These are phyloP conservation scores for Trichoderma gracile DNA, from an alignment of 2,329 filamentous ascomycete genomes.

Conservation along the genomic window DNA sequence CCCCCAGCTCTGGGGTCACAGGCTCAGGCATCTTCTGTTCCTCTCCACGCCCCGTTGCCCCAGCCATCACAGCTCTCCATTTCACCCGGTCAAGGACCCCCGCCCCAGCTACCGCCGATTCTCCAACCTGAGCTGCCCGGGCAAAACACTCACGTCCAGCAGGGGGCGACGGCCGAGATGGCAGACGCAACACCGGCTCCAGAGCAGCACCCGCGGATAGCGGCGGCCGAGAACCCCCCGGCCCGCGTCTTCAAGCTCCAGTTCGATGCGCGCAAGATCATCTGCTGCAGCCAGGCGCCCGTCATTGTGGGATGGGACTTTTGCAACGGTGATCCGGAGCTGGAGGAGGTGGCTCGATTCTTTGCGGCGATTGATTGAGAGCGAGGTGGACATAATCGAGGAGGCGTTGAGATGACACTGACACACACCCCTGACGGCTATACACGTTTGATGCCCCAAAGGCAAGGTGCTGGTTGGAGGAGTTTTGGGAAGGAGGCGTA, in stretches of 20 bases:
- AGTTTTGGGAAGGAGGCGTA: neutral
- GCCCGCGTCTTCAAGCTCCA: slow-evolving; percentile 90
- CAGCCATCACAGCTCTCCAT: slow-evolving; percentile 12
- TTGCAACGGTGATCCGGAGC: slow-evolving; percentile 78
- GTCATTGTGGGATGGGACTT: slow-evolving; percentile 98
- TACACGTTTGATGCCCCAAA: neutral
- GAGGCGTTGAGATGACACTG: neutral
- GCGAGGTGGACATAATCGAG: too few species aligned
- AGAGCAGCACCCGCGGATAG: slow-evolving; percentile 48
- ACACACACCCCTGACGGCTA: neutral
- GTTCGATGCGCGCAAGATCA: slow-evolving; percentile 88
- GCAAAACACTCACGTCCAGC: neutral
- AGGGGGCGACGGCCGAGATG: slow-evolving; percentile 2
- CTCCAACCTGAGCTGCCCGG: neutral
- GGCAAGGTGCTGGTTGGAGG: neutral
- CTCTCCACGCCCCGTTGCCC: slow-evolving; percentile 8
- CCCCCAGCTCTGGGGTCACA: neutral
- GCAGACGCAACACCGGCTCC: slow-evolving; percentile 21
- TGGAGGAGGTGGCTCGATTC: slow-evolving; percentile 75
- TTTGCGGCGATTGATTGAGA: slow-evolving; percentile 63
- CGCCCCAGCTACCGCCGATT: slow-evolving; percentile 5
- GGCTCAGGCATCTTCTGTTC: neutral
- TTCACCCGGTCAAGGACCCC: neutral
- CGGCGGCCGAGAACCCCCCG: slow-evolving; percentile 49
- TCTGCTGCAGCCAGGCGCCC: slow-evolving; percentile 90